Percentiles rank a stretch among this genome's conserved stretches.
These are phyloP conservation scores for Naganishia onofrii DNA, from an alignment of 768 basidiomycete genomes.

Conservation along the genomic window DNA sequence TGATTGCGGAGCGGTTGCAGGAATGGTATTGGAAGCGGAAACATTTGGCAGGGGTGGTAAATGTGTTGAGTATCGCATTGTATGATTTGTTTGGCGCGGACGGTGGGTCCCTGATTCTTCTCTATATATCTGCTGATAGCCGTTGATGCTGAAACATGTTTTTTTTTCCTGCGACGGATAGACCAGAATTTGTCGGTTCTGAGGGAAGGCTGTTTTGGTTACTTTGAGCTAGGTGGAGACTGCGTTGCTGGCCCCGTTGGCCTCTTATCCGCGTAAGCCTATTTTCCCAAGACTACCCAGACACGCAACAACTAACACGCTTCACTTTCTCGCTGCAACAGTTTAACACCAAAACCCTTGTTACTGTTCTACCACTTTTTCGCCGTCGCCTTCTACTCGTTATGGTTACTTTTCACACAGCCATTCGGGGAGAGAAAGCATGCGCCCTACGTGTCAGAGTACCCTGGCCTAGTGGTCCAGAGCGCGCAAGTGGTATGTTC, in stretches of 20 bases:
- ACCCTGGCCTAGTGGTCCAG: constrained; percentile 66
- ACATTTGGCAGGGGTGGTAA: constrained; percentile 76
- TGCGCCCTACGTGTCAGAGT: constrained; percentile 61
- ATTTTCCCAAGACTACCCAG: not conserved
- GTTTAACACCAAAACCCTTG: constrained; percentile 73
- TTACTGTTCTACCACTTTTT: constrained; percentile 90
- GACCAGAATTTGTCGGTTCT: constrained; percentile 55
- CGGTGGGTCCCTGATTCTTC: constrained; percentile 59
- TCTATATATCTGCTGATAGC: constrained; percentile 52
- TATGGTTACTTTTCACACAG: constrained; percentile 81
- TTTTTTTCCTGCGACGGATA: constrained; percentile 58
- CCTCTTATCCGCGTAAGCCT: constrained; percentile 75
- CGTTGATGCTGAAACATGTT: constrained; percentile 55
- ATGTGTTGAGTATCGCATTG: constrained; percentile 85
- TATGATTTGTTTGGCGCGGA: constrained; percentile 94
- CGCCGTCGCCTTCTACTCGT: constrained; percentile 87
- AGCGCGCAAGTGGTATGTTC: constrained; percentile 68
- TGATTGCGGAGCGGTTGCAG: constrained; percentile 57
- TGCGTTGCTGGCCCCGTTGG: constrained; percentile 84
- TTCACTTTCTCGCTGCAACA: constrained; percentile 51
- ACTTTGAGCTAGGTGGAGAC: constrained; percentile 90
- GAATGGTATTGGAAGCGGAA: constrained; percentile 86
- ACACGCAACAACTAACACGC: not conserved
- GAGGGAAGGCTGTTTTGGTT: constrained; percentile 83
- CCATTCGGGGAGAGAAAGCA: constrained; percentile 11